Base-by-base conservation (phyloP, 257 asterid species). In the Jacaranda copaia region DNA sequence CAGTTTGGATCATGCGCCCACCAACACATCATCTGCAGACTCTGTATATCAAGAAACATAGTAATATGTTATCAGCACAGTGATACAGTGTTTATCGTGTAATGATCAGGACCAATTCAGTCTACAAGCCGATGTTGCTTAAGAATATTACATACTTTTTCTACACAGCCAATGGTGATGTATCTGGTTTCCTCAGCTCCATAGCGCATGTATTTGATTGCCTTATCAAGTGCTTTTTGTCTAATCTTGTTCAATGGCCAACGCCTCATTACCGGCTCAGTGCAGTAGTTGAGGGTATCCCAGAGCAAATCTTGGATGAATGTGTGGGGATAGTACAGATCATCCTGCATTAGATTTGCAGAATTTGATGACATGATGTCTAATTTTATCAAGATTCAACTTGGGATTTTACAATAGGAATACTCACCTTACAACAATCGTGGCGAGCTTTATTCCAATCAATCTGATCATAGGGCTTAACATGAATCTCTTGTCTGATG, bases 11-110 rank as follows among this genome's bases (percentile, higher is more conserved):
- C 89, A 14, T 89, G 86, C 1, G 97, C 97, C 89, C 92, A 89
- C 88, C 95, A 93, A 48, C 96, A 89, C 96, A 93, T 90, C 94
- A 93, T 93, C 76, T 93, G 91, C 64, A 93, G 83, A 77, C 90
- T 89, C 96, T 89, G 86, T 40, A 80, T 16, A 25, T 25, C 25
- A 68, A 43, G 38, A 45, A 43, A 58, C 51, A 45, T 16, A 45
- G 6, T 6, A 6, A 16, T 3, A 10, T 46, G 20, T 18, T 52
- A 60, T 74, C 18, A 49, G 55, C 49, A 4, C 35, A 48, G 8
- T 6, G 5, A 9, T 12, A 48, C 35, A 6, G 0, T 38, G 43
- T 42, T 49, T 42, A 12, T 42, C 6, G 7, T 39, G 66, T 18
- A 36, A 39, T 73, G 4, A 4, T 38, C 3, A 57, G 8, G 76